phyloP scores from a whole-genome alignment of 179 eudicot genomes.

The Dionaea muscipula region DNA sequence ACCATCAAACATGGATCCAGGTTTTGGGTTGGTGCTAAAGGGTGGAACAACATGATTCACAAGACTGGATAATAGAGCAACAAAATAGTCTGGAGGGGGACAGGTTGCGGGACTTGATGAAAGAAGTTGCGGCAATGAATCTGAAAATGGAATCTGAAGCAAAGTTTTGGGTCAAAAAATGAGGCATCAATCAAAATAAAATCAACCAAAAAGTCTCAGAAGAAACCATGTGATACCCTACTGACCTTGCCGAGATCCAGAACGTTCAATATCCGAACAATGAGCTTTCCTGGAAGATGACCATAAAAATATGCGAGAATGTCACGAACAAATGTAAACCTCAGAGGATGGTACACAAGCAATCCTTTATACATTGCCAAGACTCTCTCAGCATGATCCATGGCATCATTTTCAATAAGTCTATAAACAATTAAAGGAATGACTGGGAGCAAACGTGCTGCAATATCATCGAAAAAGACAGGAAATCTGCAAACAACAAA shows the following conservation, averaged over 20 bases:
- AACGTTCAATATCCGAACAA: conserved; percentile 66
- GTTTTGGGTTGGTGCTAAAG: conserved; percentile 46
- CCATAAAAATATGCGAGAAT: conserved; percentile 91
- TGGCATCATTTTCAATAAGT: conserved; percentile 84
- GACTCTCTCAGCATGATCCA: conserved; percentile 81
- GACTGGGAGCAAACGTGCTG: conserved; percentile 80
- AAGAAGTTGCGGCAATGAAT: conserved; percentile 73
- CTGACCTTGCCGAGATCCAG: conserved; percentile 71
- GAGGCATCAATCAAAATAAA: background rate
- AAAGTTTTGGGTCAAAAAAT: conserved; percentile 9
- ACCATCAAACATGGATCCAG: conserved; percentile 41
- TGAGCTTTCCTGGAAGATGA: conserved; percentile 79
- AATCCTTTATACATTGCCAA: conserved; percentile 50
- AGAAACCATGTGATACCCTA: background rate
- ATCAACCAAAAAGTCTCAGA: background rate
- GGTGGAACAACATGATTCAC: conserved; percentile 85
- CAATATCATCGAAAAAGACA: conserved; percentile 81
- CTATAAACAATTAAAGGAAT: conserved; percentile 82
- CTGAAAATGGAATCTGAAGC: conserved; percentile 83
- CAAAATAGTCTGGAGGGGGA: conserved; percentile 90
- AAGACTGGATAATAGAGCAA: conserved; percentile 57
- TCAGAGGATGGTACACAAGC: conserved; percentile 71
- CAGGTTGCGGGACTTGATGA: conserved; percentile 53
- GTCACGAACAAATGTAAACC: conserved; percentile 98
- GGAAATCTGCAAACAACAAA: conserved; percentile 53